Evolutionary conservation across 345 rosid genomes (phyloP).

Genomic region (Zanthoxylum bungeanum): DNA sequence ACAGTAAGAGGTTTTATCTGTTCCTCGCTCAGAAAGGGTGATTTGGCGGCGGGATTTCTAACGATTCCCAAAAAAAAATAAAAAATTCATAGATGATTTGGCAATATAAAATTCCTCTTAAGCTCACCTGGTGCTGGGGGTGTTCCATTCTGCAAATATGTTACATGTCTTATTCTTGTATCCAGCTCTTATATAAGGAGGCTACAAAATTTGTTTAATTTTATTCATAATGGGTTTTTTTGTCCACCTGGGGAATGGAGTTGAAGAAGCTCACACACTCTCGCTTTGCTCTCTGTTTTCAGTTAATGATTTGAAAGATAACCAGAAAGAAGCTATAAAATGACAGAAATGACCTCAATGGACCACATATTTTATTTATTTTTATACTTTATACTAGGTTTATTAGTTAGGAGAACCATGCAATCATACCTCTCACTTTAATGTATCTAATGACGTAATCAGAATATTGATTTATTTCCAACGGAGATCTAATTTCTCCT

Average conservation of each 20-base stretch:
- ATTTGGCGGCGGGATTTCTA: too few relatives aligned
- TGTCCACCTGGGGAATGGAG: neutral
- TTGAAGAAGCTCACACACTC: neutral
- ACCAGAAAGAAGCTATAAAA: slow-evolving; percentile 10
- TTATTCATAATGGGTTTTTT: neutral
- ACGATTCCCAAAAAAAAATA: too few relatives aligned
- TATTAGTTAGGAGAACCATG: too few relatives aligned
- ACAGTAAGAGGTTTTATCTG: slow-evolving; percentile 74
- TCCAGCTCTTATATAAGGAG: too few relatives aligned
- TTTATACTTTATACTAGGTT: too few relatives aligned
- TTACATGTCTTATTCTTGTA: slow-evolving; percentile 19
- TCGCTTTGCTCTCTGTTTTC: slow-evolving; percentile 6
- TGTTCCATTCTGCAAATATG: slow-evolving; percentile 23
- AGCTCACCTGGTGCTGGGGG: slow-evolving; percentile 7
- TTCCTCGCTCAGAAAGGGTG: too few relatives aligned
- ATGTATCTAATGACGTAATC: slow-evolving; percentile 1
- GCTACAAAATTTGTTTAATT: slow-evolving; percentile 16
- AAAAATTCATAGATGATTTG: slow-evolving; percentile 21
- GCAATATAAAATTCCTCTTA: neutral
- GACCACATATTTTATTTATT: too few relatives aligned
- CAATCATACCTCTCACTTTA: neutral
- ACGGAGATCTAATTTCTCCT: slow-evolving; percentile 22
- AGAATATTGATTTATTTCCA: too few relatives aligned
- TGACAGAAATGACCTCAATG: slow-evolving; percentile 16
- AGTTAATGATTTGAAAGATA: slow-evolving; percentile 24